Evolutionary conservation across 2,329 filamentous ascomycete genomes (phyloP), one percentile per base, ranked within the genome.

Genomic region (Hypoxylon sp.): DNA sequence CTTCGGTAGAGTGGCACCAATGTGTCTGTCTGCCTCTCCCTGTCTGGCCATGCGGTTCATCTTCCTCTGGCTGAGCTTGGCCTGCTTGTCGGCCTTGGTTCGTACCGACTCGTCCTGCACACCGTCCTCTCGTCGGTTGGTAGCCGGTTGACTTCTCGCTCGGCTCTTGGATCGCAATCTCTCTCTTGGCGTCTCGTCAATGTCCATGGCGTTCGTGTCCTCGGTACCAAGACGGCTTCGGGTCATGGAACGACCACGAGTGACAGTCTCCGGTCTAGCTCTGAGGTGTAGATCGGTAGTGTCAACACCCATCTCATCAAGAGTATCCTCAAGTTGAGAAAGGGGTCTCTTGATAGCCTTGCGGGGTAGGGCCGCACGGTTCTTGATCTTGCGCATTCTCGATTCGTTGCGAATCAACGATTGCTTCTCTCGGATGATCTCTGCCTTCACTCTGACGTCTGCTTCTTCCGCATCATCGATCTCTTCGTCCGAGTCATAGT

Each of bases 1-100:
- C 78, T 96, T 99, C 57, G 87, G 84, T 73, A 96, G 75, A 43
- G 89, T 82, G 26, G 89, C 89, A 47, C 87, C 87, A 56, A 86
- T 85, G 76, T 97, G 93, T 70, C 95, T 86, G 80, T 99, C 94
- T 56, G 88, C 92, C 78, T 99, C 94, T 80, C 94, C 94, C 80
- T 95, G 90, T 73, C 92, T 87, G 32, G 94, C 94, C 88, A 95
- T 94, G 61, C 93, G 85, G 79, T 99, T 99, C 91, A 95, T 97
- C 84, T 91, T 93, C 82, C 93, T 91, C 86, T 99, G 95, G 66
- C 87, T 82, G 70, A 99, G 76, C 82, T 96, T 97, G 69, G 86
- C 82, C 70, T 95, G 78, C 67, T 88, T 86, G 73, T 96, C 92
- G 26, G 90, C 91, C 82, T 93, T 95, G 53, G 79, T 81, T 61